Evolutionary conservation across 192 early-diverging fungal genomes (phyloP), one percentile per base, ranked within the genome.

Genomic region (Coemansia sp.): DNA sequence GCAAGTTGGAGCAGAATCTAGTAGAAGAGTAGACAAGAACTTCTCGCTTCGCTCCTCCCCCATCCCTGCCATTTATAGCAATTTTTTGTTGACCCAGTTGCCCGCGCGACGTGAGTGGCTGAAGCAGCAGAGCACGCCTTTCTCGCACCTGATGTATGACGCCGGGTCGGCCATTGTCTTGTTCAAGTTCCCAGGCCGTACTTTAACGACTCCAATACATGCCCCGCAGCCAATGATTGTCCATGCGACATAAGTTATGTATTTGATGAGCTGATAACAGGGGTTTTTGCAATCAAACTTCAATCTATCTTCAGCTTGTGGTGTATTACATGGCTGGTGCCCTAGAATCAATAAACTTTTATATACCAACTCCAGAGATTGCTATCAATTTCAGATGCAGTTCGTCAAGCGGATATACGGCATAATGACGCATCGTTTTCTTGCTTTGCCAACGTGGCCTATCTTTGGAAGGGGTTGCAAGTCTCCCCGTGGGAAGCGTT

Each of bases 171-270:
- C 5, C 11, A 44, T 44, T 44, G 40, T 44, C 31, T 34, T 34
- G 31, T 8, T 1, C 31, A 26, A 26, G 26, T 26, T 26, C 31
- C 1, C 31, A 6, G 31, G 31, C 6, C 6, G 31, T 8, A 6
- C 31, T 34, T 34, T 8, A 8, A 34, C 31, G 31, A 34, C 31
- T 34, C 31, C 6, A 34, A 34, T 26, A n/a, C 51, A 53, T 53
- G 51, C 25, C 51, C 51, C 51, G 51, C 51, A 53, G 51, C 51
- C 51, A 53, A 53, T 53, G 51, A 53, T 53, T 22, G 23, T 6
- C 51, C 44, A 46, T 3, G 17, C 12, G 17, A 47, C 12, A 47
- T 4, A 19, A 19, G 17, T 14, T 47, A n/a, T 47, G 12, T 47
- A 47, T 47, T 5, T 47, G 46, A 14, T 47, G 15, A 47, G 9